These are phyloP conservation scores for Andrographis paniculata DNA, from an alignment of 305 asterid species.

Conservation along the genomic window DNA sequence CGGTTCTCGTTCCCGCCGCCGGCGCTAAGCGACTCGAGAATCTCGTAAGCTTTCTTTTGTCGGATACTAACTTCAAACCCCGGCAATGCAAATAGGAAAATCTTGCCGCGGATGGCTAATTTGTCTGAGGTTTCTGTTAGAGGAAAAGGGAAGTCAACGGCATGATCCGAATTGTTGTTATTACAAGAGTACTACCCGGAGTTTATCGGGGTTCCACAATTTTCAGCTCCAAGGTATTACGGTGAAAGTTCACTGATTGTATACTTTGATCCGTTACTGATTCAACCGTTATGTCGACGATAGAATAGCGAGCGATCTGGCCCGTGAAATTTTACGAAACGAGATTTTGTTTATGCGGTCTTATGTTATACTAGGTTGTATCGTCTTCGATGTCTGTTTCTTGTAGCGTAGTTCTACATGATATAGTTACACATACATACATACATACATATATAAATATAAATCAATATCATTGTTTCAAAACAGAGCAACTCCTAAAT, in stretches of 20 bases:
- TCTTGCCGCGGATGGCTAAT: conserved; percentile 13
- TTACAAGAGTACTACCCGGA: conserved; percentile 3
- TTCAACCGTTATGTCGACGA: too few species aligned
- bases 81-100: conserved; percentile 69
- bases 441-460: too few species aligned
- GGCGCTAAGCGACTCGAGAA: conserved; percentile 88
- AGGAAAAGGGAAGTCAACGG: conserved; percentile 12
- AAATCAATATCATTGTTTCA: too few species aligned
- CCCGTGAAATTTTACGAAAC: conserved; percentile 13
- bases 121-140: conserved; percentile 17
- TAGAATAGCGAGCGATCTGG: conserved; percentile 14
- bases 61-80: conserved; percentile 57
- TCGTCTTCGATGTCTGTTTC: too few species aligned
- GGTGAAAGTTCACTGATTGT: conserved; percentile 1
- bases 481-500: too few species aligned
- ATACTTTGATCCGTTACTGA: too few species aligned
- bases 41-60: conserved; percentile 47
- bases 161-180: conserved; percentile 1
- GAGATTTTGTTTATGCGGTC: conserved; percentile 16
- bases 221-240: not conserved
- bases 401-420: too few species aligned
- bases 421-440: too few species aligned
- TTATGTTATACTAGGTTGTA: too few species aligned
- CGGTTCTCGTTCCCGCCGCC: conserved; percentile 53
- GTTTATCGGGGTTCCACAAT: conserved; percentile 11